A percentile compares a stretch with the other conserved stretches of the same genome.
Conservation (phyloP, 805 yeast species). For the Spathaspora sp. region DNA sequence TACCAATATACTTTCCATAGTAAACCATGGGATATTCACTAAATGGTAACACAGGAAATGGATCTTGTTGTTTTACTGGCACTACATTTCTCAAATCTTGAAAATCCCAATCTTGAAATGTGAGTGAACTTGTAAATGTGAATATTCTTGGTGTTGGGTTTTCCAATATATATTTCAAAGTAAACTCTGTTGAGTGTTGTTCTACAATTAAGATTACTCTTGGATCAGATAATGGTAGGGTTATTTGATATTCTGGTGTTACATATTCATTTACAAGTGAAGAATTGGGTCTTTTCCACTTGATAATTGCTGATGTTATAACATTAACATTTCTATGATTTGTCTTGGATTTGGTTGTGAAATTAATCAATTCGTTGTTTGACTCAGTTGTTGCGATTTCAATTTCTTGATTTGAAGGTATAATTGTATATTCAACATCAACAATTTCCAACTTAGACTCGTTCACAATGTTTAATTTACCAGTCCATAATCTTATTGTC, state of each 20-base stretch:
- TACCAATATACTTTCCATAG: constrained; percentile 11
- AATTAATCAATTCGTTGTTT: constrained; percentile 16
- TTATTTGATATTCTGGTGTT: constrained; percentile 45
- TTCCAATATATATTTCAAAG: constrained; percentile 54
- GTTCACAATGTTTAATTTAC: constrained; percentile 10
- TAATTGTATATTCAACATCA: constrained; percentile 15
- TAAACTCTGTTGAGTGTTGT: constrained; percentile 13
- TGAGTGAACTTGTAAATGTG: constrained; percentile 52
- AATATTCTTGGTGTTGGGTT: constrained; percentile 73
- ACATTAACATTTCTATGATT: constrained; percentile 36
- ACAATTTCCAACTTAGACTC: constrained; percentile 12
- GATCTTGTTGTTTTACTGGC: constrained; percentile 27
- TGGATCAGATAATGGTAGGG: constrained; percentile 67
- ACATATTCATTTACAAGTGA: constrained; percentile 22
- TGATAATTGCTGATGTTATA: constrained; percentile 17
- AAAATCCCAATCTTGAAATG: constrained; percentile 24
- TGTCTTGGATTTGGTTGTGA: constrained; percentile 32
- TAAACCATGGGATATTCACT: constrained; percentile 44
- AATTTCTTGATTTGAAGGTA: constrained; percentile 26
- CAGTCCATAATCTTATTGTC: constrained; percentile 29
- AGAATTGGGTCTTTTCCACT: constrained; percentile 28
- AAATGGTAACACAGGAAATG: constrained; percentile 60
- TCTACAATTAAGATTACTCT: constrained; percentile 43
- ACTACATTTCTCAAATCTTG: constrained; percentile 20
- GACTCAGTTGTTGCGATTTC: background rate